These are phyloP conservation scores for Fusarium fracticaudum DNA, from an alignment of 2,329 filamentous ascomycete genomes.

Conservation along the genomic window DNA sequence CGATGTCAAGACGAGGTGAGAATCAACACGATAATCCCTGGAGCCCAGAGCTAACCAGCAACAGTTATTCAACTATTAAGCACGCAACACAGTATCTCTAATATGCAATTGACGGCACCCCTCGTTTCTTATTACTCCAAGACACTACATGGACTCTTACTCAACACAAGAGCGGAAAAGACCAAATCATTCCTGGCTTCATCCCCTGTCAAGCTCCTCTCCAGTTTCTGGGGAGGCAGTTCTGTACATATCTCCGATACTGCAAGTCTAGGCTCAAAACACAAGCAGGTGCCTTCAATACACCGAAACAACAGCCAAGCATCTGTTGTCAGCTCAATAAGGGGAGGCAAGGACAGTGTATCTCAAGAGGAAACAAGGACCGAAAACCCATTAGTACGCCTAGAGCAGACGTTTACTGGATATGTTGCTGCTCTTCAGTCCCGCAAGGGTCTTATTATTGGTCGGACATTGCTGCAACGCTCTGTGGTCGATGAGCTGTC, in stretches of 20 bases:
- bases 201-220: conserved; percentile 92
- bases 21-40: not conserved
- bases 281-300: conserved; percentile 53
- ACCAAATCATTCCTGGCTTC: conserved; percentile 75
- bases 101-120: conserved; percentile 70
- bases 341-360: conserved; percentile 54
- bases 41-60: conserved; percentile 46
- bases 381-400: conserved; percentile 73
- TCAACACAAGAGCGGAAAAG: conserved; percentile 71
- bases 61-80: conserved; percentile 78
- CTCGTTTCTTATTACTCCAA: conserved; percentile 83
- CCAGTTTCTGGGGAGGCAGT: conserved; percentile 77
- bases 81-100: conserved; percentile 73
- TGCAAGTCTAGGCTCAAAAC: conserved; percentile 48
- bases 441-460: conserved; percentile 87
- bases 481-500: conserved; percentile 76
- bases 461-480: conserved; percentile 77
- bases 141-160: conserved; percentile 74
- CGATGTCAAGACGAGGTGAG: conserved; percentile 78
- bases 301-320: conserved; percentile 58
- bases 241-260: conserved; percentile 54
- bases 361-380: conserved; percentile 61
- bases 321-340: conserved; percentile 64
- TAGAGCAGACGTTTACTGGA: conserved; percentile 87
- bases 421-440: conserved; percentile 85